Evolutionary conservation across 768 basidiomycete species (phyloP).

Genomic region (Termitomyces sp.): DNA sequence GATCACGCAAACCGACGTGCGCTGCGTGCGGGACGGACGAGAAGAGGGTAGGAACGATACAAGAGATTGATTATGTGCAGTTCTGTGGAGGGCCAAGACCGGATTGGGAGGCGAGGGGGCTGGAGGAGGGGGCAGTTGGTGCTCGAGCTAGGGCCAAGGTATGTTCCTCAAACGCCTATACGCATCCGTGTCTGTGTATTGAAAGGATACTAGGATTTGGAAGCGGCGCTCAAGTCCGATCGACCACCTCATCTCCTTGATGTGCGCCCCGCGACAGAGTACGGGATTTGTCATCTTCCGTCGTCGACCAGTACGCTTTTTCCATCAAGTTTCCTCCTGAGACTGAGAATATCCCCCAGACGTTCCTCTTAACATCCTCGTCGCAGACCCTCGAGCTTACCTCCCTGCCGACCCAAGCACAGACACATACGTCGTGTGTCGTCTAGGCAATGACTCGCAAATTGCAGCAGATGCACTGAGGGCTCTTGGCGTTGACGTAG

Average conservation of each 20-base stretch:
- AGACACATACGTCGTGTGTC: conserved; percentile 67
- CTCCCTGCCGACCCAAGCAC: conserved; percentile 27
- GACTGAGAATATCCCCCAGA: conserved; percentile 33
- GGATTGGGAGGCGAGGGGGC: conserved; percentile 62
- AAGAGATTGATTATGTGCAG: conserved; percentile 73
- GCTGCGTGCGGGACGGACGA: conserved; percentile 66
- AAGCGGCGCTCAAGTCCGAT: conserved; percentile 29
- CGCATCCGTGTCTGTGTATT: background rate
- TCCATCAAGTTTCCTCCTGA: no score
- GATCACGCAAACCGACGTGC: conserved; percentile 69
- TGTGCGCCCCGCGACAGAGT: conserved; percentile 78
- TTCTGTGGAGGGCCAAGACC: conserved; percentile 79
- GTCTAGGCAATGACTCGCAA: conserved; percentile 92
- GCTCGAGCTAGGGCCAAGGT: conserved; percentile 47
- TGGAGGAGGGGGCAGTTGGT: conserved; percentile 37
- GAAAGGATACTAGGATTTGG: conserved; percentile 21
- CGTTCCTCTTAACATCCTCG: conserved; percentile 65
- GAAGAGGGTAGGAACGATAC: conserved; percentile 43
- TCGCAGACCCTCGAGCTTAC: conserved; percentile 54
- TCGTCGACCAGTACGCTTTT: conserved; percentile 59
- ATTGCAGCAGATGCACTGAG: conserved; percentile 72
- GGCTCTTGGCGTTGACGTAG: conserved; percentile 26
- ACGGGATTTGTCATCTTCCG: conserved; percentile 81
- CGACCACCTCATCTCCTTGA: conserved; percentile 57
- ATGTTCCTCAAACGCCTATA: conserved; percentile 6